phyloP scores from a whole-genome alignment of 2,329 filamentous ascomycete species.

The Aspergillus melleus region DNA sequence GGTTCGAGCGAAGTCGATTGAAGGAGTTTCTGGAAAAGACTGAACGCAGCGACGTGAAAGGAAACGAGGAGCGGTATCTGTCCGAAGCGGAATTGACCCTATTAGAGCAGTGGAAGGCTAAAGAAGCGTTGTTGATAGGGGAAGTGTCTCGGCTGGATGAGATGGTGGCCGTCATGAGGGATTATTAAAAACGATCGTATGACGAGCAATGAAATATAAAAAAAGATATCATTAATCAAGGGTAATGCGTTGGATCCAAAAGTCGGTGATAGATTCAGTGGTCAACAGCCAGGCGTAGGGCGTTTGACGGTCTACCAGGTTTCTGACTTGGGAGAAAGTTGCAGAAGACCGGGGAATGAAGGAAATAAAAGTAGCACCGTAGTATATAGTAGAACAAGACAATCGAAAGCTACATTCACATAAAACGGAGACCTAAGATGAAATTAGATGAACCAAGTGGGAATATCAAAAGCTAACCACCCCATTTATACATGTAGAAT shows the following conservation, averaged over 20 bases:
- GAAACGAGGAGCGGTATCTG: conserved; percentile 78
- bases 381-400: neutral
- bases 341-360: too few relatives aligned
- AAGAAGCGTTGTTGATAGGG: conserved; percentile 70
- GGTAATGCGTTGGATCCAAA: too few relatives aligned
- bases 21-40: conserved; percentile 75
- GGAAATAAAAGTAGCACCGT: too few relatives aligned
- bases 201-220: conserved; percentile 4
- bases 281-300: too few relatives aligned
- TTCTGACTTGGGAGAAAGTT: too few relatives aligned
- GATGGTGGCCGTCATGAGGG: conserved; percentile 76
- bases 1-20: conserved; percentile 71
- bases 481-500: neutral
- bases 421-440: neutral
- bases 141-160: conserved; percentile 83
- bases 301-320: too few relatives aligned
- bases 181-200: conserved; percentile 57
- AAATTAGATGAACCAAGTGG: neutral
- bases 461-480: neutral
- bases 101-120: conserved; percentile 62
- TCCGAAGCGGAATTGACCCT: conserved; percentile 70
- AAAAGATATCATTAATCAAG: neutral
- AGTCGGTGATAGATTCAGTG: too few relatives aligned
- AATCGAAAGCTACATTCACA: neutral
- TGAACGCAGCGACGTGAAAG: conserved; percentile 81